Conservation (phyloP, 805 yeast genomes). For the Candida verbasci region DNA sequence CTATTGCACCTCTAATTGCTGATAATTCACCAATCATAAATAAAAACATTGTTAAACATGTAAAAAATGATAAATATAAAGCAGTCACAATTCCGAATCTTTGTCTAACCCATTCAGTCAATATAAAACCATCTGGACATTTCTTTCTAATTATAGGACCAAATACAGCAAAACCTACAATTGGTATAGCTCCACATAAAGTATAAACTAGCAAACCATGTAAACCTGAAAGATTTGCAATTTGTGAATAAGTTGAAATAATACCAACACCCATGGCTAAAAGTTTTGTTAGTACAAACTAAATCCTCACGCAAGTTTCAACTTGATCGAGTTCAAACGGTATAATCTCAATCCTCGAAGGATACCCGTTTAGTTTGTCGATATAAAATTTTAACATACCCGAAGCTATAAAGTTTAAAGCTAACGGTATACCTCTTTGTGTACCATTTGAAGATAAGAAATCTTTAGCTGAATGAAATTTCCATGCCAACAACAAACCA, state of each 20-base stretch:
- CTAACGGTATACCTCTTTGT: conserved; percentile 72
- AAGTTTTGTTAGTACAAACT: conserved; percentile 14
- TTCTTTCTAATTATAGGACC: conserved; percentile 76
- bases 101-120: conserved; percentile 91
- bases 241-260: conserved; percentile 78
- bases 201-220: conserved; percentile 85
- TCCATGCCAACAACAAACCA: conserved; percentile 49
- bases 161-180: conserved; percentile 72
- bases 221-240: conserved; percentile 80
- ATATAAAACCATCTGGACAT: conserved; percentile 86
- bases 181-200: conserved; percentile 75
- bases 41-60: conserved; percentile 78
- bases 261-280: conserved; percentile 87
- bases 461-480: conserved; percentile 46
- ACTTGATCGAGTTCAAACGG: conserved; percentile 44
- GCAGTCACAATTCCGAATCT: conserved; percentile 74
- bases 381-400: conserved; percentile 49
- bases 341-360: conserved; percentile 30
- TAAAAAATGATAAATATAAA: conserved; percentile 72
- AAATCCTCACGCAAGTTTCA: conserved; percentile 41
- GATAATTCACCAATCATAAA: conserved; percentile 86
- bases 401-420: conserved; percentile 86
- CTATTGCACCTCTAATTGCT: conserved; percentile 73
- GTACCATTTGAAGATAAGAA: conserved; percentile 79
- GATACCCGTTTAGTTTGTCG: conserved; percentile 8